Conservation (phyloP, 352 stramenopile genomes). For the Pythium sukuiense region DNA sequence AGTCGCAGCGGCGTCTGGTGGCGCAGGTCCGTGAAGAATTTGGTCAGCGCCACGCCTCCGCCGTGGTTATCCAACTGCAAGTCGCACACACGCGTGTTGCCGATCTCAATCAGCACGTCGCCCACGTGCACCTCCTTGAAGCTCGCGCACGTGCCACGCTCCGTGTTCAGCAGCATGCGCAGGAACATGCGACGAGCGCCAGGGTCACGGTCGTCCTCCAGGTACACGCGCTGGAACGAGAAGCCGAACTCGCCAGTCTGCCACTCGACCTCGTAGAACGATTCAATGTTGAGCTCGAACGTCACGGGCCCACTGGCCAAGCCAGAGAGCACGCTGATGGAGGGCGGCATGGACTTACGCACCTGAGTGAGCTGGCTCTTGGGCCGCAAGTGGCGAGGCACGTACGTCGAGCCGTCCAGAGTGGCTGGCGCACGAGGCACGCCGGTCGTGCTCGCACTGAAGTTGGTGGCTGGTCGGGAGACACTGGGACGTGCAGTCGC, state of each 20-base stretch:
- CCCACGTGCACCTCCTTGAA: constrained; percentile 63
- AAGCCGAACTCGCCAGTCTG: constrained; percentile 68
- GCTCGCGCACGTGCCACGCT: constrained; percentile 62
- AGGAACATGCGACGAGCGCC: constrained; percentile 40
- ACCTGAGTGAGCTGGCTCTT: constrained; percentile 41
- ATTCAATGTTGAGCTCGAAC: constrained; percentile 50
- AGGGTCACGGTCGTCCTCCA: constrained; percentile 41
- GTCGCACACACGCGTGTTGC: constrained; percentile 57
- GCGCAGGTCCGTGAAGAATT: constrained; percentile 65
- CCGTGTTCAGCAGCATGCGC: constrained; percentile 76
- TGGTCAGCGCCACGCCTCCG: constrained; percentile 54
- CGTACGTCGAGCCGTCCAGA: constrained; percentile 11
- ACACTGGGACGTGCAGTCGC: constrained; percentile 21
- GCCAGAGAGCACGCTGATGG: constrained; percentile 59
- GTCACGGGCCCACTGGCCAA: constrained; percentile 58
- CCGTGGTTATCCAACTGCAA: constrained; percentile 53
- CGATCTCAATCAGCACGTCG: constrained; percentile 66
- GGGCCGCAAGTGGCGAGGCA: constrained; percentile 39
- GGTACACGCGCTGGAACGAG: constrained; percentile 70
- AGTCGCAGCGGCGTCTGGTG: constrained; percentile 54
- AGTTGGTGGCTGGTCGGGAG: neutral
- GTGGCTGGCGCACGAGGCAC: constrained; percentile 12
- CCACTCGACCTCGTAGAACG: constrained; percentile 69
- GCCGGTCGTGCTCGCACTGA: constrained; percentile 2
- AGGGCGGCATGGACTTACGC: constrained; percentile 57